Percentiles rank a stretch among this genome's conserved stretches.
phyloP scores from a whole-genome alignment of 2,329 filamentous ascomycete species.

The Colletotrichum somersetense region DNA sequence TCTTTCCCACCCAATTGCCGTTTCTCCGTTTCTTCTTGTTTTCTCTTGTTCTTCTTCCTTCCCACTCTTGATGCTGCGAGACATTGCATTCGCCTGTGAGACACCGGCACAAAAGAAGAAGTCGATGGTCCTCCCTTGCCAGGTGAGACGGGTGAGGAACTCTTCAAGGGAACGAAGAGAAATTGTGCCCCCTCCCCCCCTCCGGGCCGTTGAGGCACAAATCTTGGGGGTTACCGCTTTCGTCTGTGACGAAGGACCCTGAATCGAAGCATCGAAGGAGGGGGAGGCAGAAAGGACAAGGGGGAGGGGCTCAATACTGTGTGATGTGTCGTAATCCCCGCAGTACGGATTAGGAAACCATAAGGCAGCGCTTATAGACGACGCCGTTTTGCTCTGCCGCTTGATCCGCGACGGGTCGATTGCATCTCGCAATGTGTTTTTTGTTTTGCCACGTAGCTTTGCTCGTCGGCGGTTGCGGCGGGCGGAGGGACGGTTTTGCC shows the following conservation, averaged over 20 bases:
- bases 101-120: neutral
- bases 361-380: neutral
- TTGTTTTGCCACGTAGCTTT: too few species aligned
- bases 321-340: too few species aligned
- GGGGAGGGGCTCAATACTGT: neutral
- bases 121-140: neutral
- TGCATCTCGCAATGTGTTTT: too few species aligned
- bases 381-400: neutral
- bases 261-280: neutral
- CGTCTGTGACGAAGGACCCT: neutral
- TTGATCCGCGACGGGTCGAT: neutral
- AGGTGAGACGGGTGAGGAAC: neutral
- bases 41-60: neutral
- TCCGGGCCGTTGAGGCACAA: neutral
- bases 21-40: neutral
- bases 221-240: neutral
- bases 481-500: neutral
- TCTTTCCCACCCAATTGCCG: neutral
- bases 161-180: neutral
- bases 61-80: neutral
- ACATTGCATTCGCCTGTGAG: neutral
- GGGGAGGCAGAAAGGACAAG: neutral
- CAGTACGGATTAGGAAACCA: neutral
- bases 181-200: too few species aligned
- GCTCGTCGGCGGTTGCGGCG: neutral